Percentiles rank a stretch among this genome's conserved stretches.
phyloP scores from a whole-genome alignment of 2,329 filamentous ascomycete species.

The Alternaria sp. region DNA sequence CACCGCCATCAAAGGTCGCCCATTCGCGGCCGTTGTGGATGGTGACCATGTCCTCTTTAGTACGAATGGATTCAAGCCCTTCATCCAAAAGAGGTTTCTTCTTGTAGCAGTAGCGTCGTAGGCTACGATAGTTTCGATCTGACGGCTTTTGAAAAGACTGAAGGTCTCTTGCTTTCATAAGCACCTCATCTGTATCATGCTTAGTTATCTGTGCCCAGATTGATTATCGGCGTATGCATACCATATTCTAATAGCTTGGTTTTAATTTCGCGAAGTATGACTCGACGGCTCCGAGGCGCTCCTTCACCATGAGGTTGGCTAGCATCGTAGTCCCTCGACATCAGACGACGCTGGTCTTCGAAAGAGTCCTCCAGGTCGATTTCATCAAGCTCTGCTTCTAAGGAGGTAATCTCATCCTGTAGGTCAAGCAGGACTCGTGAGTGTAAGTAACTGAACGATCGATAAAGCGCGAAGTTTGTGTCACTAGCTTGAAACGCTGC shows the following conservation, averaged over 20 bases:
- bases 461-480: conserved; percentile 51
- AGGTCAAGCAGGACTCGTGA: conserved; percentile 49
- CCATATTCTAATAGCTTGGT: conserved; percentile 49
- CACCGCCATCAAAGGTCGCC: conserved; percentile 51
- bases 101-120: conserved; percentile 49
- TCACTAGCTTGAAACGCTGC: conserved; percentile 53
- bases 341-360: conserved; percentile 33
- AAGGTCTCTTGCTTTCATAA: conserved; percentile 51
- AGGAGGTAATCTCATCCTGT: conserved; percentile 49
- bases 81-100: conserved; percentile 48
- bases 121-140: conserved; percentile 51
- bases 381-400: conserved; percentile 51
- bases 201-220: conserved; percentile 2
- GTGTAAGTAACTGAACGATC: conserved; percentile 52
- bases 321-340: conserved; percentile 39
- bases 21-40: conserved; percentile 52
- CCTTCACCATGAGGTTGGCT: conserved; percentile 23
- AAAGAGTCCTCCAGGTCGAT: conserved; percentile 42
- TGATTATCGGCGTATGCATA: conserved; percentile 6
- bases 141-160: conserved; percentile 51
- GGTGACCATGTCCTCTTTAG: conserved; percentile 53
- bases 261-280: conserved; percentile 43
- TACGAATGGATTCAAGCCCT: conserved; percentile 49
- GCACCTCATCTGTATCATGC: conserved; percentile 40
- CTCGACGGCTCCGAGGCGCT: conserved; percentile 31